Conservation (phyloP, 2,329 filamentous ascomycete genomes). For the Orbilia brochopaga region DNA sequence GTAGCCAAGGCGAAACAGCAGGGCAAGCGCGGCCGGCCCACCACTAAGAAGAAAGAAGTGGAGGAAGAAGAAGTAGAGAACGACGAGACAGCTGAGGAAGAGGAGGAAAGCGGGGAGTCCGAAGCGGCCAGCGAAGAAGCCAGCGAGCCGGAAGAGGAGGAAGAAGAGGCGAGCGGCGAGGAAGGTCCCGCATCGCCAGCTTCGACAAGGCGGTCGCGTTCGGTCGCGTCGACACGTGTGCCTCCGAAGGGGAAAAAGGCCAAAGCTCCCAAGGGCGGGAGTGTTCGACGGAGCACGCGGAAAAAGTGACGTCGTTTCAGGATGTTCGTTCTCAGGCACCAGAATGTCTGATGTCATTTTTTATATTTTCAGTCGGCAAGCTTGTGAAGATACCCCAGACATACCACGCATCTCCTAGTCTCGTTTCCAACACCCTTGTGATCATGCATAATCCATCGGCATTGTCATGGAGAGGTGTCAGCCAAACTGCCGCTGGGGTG, state of each 20-base stretch:
- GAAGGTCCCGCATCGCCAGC: constrained; percentile 32
- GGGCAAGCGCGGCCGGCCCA: constrained; percentile 44
- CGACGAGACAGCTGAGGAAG: constrained; percentile 58
- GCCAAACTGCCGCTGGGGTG: not conserved
- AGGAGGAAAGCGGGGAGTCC: constrained; percentile 56
- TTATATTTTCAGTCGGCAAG: not conserved
- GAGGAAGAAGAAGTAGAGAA: constrained; percentile 55
- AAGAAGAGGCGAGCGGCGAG: constrained; percentile 57
- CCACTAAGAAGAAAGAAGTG: constrained; percentile 55
- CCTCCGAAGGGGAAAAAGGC: constrained; percentile 41
- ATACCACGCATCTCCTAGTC: too few species aligned
- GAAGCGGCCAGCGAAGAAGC: constrained; percentile 58
- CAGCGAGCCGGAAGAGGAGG: constrained; percentile 56
- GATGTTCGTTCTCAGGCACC: not conserved
- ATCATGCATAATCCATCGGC: too few species aligned
- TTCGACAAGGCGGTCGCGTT: constrained; percentile 46
- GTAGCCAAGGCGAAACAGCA: constrained; percentile 64
- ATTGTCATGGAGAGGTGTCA: too few species aligned
- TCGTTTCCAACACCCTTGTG: too few species aligned
- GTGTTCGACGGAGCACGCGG: constrained; percentile 45
- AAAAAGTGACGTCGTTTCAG: constrained; percentile 26
- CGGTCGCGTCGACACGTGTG: constrained; percentile 46
- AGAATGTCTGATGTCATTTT: not conserved
- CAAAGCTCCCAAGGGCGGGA: constrained; percentile 35
- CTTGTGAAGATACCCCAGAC: constrained; percentile 1